These are phyloP conservation scores for Chenopodium quinoa DNA, from an alignment of 148 eudicot genomes.

Conservation along the genomic window DNA sequence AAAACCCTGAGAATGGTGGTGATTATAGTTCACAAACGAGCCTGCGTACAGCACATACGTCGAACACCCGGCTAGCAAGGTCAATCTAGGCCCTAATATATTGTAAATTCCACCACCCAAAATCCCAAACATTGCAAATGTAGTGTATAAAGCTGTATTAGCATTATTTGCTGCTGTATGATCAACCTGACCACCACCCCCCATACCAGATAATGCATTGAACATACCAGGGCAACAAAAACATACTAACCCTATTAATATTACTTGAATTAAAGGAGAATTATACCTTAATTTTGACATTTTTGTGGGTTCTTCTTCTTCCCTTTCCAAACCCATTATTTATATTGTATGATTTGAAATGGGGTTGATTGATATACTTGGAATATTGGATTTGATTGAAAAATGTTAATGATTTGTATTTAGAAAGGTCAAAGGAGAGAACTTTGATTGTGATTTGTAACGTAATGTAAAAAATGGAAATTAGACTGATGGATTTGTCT, in stretches of 20 bases:
- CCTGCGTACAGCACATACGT: slow-evolving; percentile 75
- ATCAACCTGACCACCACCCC: slow-evolving; percentile 95
- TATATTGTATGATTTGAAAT: not conserved
- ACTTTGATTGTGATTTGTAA: not conserved
- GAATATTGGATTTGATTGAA: not conserved
- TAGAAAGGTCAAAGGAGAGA: not conserved
- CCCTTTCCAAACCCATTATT: slow-evolving; percentile 25
- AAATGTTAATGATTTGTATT: not conserved
- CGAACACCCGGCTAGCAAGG: slow-evolving; percentile 70
- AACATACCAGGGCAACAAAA: slow-evolving; percentile 98
- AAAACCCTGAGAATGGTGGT: slow-evolving; percentile 55
- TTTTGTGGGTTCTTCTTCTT: slow-evolving; percentile 29
- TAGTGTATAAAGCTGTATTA: slow-evolving; percentile 82
- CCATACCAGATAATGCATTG: slow-evolving; percentile 92
- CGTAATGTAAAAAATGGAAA: not conserved
- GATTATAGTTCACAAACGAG: slow-evolving; percentile 78
- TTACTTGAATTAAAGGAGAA: slow-evolving; percentile 74
- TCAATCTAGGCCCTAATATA: slow-evolving; percentile 67
- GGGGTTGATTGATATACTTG: not conserved
- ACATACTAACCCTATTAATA: slow-evolving; percentile 74
- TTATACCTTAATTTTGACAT: slow-evolving; percentile 52
- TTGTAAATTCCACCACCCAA: slow-evolving; percentile 94
- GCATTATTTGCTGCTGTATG: slow-evolving; percentile 92
- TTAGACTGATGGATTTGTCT: not conserved
- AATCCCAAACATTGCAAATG: slow-evolving; percentile 77